Evolutionary conservation across 2,329 filamentous ascomycete species (phyloP).

Genomic region (Leptographium flavum): DNA sequence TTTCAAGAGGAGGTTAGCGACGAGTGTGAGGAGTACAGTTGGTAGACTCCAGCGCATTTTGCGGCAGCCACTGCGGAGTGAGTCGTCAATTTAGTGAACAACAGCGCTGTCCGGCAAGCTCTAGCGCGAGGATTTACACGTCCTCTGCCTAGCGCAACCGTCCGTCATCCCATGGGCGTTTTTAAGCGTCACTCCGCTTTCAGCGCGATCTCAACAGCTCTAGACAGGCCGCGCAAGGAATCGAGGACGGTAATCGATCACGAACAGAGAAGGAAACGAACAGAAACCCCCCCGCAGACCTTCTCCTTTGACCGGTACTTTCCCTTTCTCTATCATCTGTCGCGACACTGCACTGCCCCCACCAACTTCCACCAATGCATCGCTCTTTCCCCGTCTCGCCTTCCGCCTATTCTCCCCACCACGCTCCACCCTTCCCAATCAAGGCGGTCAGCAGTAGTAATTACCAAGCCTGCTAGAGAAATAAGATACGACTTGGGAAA

Average conservation of each 20-base stretch:
- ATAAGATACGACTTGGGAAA: not conserved
- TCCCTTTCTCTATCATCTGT: too few species aligned
- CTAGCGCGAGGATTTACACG: slow-evolving; percentile 7
- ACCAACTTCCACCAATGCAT: slow-evolving; percentile 2
- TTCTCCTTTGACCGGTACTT: too few species aligned
- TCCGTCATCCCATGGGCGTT: slow-evolving; percentile 1
- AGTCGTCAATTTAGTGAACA: too few species aligned
- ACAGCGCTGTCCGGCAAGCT: not conserved
- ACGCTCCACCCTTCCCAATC: not conserved
- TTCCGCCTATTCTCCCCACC: slow-evolving; percentile 3
- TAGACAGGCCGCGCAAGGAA: slow-evolving; percentile 4
- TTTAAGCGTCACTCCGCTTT: not conserved
- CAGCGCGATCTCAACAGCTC: not conserved
- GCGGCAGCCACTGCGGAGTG: too few species aligned
- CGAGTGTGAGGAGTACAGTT: too few species aligned
- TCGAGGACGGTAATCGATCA: too few species aligned
- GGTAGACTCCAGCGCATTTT: too few species aligned
- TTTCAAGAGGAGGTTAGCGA: too few species aligned
- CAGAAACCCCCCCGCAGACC: too few species aligned
- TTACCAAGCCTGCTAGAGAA: not conserved
- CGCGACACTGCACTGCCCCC: too few species aligned
- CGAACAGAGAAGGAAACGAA: too few species aligned
- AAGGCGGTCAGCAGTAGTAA: slow-evolving; percentile 4
- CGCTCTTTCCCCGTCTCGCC: slow-evolving; percentile 2
- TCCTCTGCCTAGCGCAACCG: slow-evolving; percentile 6